Evolutionary conservation across 2,329 filamentous ascomycete species (phyloP).

Genomic region (Cladophialophora exuberans): DNA sequence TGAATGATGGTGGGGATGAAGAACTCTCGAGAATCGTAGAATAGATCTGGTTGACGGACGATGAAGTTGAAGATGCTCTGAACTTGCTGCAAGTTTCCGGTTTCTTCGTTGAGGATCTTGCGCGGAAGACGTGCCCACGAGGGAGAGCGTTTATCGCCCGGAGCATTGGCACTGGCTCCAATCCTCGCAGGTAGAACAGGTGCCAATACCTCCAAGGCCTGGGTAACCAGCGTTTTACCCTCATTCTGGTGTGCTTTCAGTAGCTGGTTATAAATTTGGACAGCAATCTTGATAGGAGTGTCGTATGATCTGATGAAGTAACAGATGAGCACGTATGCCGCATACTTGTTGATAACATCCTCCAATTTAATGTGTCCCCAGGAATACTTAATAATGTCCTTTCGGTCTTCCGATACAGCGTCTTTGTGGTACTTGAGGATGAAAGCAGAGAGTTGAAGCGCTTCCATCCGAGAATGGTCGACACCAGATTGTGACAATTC

Average conservation of each 20-base stretch:
- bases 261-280: slow-evolving; percentile 90
- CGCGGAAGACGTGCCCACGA: slow-evolving; percentile 89
- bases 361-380: slow-evolving; percentile 99
- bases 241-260: slow-evolving; percentile 94
- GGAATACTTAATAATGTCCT: slow-evolving; percentile 98
- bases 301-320: slow-evolving; percentile 99
- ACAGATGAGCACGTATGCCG: slow-evolving; percentile 92
- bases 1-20: slow-evolving; percentile 87
- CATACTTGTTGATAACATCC: slow-evolving; percentile 98
- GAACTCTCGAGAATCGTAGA: slow-evolving; percentile 92
- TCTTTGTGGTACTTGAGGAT: slow-evolving; percentile 92
- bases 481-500: slow-evolving; percentile 83
- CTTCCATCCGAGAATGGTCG: slow-evolving; percentile 93
- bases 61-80: slow-evolving; percentile 98
- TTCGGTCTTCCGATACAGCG: slow-evolving; percentile 85
- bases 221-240: slow-evolving; percentile 86
- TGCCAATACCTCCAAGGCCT: slow-evolving; percentile 92
- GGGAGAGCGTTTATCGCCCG: slow-evolving; percentile 72
- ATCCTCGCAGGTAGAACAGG: slow-evolving; percentile 88
- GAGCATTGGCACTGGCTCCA: slow-evolving; percentile 52
- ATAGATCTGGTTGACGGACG: slow-evolving; percentile 86
- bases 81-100: slow-evolving; percentile 91
- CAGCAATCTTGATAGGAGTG: slow-evolving; percentile 92
- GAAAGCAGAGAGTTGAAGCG: slow-evolving; percentile 91
- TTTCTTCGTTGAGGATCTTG: slow-evolving; percentile 90